Base-by-base conservation (phyloP, 208 protist species). In the Vickermania ingenoplastis region DNA sequence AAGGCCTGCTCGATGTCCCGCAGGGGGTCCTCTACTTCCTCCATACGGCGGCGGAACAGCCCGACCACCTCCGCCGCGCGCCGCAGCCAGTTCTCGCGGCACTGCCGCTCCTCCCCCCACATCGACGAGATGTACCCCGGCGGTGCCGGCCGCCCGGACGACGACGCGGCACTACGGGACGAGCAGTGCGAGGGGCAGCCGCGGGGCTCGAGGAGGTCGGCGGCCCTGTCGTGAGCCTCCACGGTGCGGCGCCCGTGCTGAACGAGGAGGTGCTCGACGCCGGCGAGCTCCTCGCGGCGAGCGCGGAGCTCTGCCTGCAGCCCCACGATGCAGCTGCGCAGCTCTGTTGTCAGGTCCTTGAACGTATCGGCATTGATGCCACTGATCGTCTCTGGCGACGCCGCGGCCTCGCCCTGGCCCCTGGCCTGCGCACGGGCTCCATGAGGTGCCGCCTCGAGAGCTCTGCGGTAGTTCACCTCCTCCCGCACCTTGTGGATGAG, bases 1-100 rank as follows among this genome's bases (percentile, higher is more conserved):
- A 54, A 25, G n/a, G 50, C 50, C 50, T 54, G 50, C n/a, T n/a
- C 50, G 17, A 54, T 23, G 50, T 54, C 23, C 22, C 50, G n/a
- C n/a, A 25, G 14, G 11, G 50, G n/a, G 17, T 7, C 50, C 7
- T n/a, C 50, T 5, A 25, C 50, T 7, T 27, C n/a, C 50, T 27
- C 23, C 17, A n/a, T 5, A 5, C 22, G 23, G 17, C 22, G 23
- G 11, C 50, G 50, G n/a, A 13, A n/a, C 50, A 27, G 50, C 50
- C 14, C 17, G 50, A 25, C 50, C n/a, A 54, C n/a, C n/a, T 25
- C 50, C 11, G 7, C 50, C 11, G 11, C 14, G 17, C 22, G 11
- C 11, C 14, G 50, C 50, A 5, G 22, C 50, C 50, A n/a, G 17
- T 23, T 5, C n/a, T 25, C 50, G 17, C 11, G 50, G 50, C n/a